Evolutionary conservation across 2,329 filamentous ascomycete species (phyloP).

Genomic region (Keithomyces neogunnii): DNA sequence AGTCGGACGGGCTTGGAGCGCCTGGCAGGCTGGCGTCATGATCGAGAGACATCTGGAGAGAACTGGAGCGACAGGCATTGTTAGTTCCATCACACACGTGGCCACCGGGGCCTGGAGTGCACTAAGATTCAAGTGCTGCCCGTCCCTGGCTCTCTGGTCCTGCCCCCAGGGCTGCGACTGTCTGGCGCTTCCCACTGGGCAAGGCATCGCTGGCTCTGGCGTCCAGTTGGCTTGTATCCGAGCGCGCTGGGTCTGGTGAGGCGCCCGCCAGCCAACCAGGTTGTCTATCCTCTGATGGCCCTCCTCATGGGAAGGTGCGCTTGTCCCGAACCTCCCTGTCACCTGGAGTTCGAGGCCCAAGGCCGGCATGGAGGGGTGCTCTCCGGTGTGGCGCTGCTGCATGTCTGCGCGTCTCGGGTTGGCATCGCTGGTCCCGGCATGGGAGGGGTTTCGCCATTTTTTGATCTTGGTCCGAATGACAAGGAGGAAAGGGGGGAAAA

Average conservation of each 20-base stretch:
- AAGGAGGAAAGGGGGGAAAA: too few relatives aligned
- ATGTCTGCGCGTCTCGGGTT: too few relatives aligned
- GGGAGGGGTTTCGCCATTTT: too few relatives aligned
- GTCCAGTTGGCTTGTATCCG: not conserved
- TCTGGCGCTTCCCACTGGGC: too few relatives aligned
- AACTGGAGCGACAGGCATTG: not conserved
- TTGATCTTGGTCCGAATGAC: too few relatives aligned
- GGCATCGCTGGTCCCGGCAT: too few relatives aligned
- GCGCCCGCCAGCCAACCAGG: not conserved
- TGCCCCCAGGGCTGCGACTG: not conserved
- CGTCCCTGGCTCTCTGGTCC: conserved; percentile 7
- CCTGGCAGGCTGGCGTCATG: not conserved
- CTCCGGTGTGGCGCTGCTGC: not conserved
- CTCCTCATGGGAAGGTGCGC: not conserved
- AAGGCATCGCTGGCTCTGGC: too few relatives aligned
- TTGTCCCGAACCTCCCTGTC: not conserved
- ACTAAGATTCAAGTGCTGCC: conserved; percentile 7
- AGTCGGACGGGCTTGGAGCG: not conserved
- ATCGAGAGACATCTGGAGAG: not conserved
- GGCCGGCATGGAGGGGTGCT: not conserved
- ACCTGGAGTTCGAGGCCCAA: not conserved
- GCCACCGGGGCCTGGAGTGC: conserved; percentile 8
- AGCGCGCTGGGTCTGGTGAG: not conserved
- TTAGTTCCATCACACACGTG: conserved; percentile 9
- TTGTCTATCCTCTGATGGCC: not conserved